phyloP scores from a whole-genome alignment of 2,329 filamentous ascomycete genomes.

The Blastomyces parvus region DNA sequence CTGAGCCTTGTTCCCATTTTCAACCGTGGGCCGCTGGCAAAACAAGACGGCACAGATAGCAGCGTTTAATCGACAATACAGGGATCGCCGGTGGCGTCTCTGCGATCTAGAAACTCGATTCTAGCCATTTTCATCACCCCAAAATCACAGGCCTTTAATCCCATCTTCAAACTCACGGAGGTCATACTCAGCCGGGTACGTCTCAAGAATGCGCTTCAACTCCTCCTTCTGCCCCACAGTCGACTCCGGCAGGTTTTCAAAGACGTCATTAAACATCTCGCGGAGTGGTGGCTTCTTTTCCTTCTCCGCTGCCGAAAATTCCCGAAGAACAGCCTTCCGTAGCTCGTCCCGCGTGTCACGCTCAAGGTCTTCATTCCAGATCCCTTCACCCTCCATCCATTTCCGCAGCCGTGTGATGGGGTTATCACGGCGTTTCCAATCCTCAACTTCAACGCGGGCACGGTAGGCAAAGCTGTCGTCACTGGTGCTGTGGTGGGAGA shows the following conservation, averaged over 20 bases:
- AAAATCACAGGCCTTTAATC: conserved; percentile 48
- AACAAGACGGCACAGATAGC: neutral
- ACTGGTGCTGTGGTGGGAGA: conserved; percentile 91
- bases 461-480: conserved; percentile 97
- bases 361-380: conserved; percentile 82
- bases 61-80: neutral
- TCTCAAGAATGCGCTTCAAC: conserved; percentile 66
- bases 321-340: conserved; percentile 67
- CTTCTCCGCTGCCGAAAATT: conserved; percentile 62
- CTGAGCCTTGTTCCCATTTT: neutral
- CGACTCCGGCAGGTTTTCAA: conserved; percentile 77
- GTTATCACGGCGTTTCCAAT: conserved; percentile 87
- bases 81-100: neutral
- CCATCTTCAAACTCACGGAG: conserved; percentile 66
- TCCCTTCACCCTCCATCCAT: conserved; percentile 72
- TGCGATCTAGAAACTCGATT: neutral
- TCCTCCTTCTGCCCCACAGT: conserved; percentile 64
- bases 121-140: neutral
- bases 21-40: neutral
- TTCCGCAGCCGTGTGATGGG: conserved; percentile 77
- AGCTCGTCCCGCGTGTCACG: conserved; percentile 57
- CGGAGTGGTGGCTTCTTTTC: conserved; percentile 47
- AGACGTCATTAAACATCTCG: conserved; percentile 71
- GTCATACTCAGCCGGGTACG: conserved; percentile 90
- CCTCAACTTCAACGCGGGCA: conserved; percentile 82